These are phyloP conservation scores for Amesomyces nigricolor DNA, from an alignment of 2,329 filamentous ascomycete species.

Conservation along the genomic window DNA sequence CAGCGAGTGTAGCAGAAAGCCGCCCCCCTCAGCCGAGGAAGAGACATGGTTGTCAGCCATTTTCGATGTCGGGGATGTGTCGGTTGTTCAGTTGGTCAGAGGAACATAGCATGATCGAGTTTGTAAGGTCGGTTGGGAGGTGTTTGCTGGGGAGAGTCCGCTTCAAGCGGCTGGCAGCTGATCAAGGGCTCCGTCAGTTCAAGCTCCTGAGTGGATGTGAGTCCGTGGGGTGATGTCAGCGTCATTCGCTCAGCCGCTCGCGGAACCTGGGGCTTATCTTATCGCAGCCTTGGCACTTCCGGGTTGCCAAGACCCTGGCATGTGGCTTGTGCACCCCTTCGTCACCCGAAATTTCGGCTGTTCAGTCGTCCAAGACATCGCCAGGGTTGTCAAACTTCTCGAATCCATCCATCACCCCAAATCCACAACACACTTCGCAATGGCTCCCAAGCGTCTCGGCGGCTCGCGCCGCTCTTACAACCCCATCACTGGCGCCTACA, in stretches of 20 bases:
- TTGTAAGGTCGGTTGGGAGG: background rate
- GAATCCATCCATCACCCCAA: slow-evolving; percentile 19
- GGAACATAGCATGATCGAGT: slow-evolving; percentile 19
- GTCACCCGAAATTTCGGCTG: slow-evolving; percentile 11
- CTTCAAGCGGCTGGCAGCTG: background rate
- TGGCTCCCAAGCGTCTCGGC: slow-evolving; percentile 55
- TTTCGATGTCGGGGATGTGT: slow-evolving; percentile 5
- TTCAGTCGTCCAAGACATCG: background rate
- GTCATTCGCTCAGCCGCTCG: background rate
- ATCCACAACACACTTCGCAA: slow-evolving; percentile 32
- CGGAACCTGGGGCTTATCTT: background rate
- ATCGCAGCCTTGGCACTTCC: background rate
- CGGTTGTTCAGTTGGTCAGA: background rate
- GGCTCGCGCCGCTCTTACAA: slow-evolving; percentile 40
- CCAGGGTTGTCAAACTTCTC: background rate
- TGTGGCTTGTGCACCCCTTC: background rate
- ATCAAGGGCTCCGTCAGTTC: background rate
- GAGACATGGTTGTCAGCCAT: slow-evolving; percentile 14
- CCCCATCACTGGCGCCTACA: slow-evolving; percentile 49
- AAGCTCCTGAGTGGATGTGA: background rate
- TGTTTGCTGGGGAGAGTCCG: too few relatives aligned
- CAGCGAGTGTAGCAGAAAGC: slow-evolving; percentile 46
- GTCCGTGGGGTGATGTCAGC: background rate
- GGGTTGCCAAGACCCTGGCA: background rate
- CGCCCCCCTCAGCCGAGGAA: slow-evolving; percentile 36